Evolutionary conservation across 768 basidiomycete genomes (phyloP).

Genomic region (Lactarius tabidus): DNA sequence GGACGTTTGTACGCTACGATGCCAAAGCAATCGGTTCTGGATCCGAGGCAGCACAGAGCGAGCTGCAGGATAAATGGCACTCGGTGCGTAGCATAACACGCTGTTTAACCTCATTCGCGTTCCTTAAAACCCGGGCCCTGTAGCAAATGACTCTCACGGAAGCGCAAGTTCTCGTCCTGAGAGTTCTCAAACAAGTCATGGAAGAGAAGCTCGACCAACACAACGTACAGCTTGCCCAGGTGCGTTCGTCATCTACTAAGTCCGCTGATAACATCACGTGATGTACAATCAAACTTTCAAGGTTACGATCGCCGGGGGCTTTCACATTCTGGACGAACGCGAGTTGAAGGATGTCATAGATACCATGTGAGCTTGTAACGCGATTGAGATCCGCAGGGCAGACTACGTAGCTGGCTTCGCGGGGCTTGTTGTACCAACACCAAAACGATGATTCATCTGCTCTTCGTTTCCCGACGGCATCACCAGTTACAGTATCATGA

Average conservation of each 20-base stretch:
- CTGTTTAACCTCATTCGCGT: no score
- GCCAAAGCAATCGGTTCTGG: slow-evolving; percentile 99
- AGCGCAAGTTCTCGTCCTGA: slow-evolving; percentile 81
- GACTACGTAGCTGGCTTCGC: not conserved
- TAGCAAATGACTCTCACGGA: slow-evolving; percentile 90
- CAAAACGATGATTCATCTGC: not conserved
- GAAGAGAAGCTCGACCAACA: slow-evolving; percentile 99
- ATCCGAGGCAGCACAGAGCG: slow-evolving; percentile 94
- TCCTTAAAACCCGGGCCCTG: no score
- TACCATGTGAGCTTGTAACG: slow-evolving; percentile 51
- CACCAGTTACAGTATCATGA: not conserved
- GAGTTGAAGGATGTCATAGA: slow-evolving; percentile 83
- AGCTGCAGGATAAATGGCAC: slow-evolving; percentile 96
- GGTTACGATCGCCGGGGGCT: slow-evolving; percentile 84
- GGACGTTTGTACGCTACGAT: slow-evolving; percentile 93
- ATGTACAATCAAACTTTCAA: no score
- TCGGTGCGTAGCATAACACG: slow-evolving; percentile 55
- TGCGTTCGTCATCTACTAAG: no score
- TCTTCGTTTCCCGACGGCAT: not conserved
- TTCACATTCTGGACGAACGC: slow-evolving; percentile 81
- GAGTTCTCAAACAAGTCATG: slow-evolving; percentile 98
- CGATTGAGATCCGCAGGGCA: not conserved
- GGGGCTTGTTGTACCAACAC: slow-evolving; percentile 12
- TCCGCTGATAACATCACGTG: not conserved
- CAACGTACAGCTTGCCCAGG: slow-evolving; percentile 96